Conservation (phyloP, 352 stramenopile genomes). For the Phytophthora hibernalis region DNA sequence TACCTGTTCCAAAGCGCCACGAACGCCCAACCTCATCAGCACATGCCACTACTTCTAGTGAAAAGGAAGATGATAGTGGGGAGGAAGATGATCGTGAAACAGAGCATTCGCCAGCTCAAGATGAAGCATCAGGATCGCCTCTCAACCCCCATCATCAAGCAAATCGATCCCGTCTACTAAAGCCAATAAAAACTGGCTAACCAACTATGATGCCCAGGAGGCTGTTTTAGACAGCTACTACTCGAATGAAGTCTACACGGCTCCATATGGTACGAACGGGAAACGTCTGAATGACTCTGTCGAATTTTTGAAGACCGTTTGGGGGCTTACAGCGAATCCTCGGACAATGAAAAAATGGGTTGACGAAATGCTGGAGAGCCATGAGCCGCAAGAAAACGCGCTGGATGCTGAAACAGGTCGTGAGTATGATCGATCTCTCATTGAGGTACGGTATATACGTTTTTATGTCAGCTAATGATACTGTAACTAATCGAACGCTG, state of each 20-base stretch:
- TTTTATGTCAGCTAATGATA: background rate
- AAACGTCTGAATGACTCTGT: background rate
- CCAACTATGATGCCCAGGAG: background rate
- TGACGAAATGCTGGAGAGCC: background rate
- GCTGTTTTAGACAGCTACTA: slow-evolving; percentile 2
- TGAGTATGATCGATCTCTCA: no score
- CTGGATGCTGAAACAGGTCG: no score
- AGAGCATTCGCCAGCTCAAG: no score
- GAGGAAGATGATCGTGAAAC: background rate
- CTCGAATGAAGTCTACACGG: background rate
- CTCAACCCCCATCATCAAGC: background rate
- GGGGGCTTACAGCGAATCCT: background rate
- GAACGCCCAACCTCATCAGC: background rate
- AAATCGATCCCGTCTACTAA: background rate
- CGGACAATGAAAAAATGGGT: slow-evolving; percentile 2
- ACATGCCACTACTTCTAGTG: background rate
- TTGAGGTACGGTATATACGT: no score
- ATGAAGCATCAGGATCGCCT: background rate
- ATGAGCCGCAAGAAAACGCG: background rate
- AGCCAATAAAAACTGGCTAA: slow-evolving; percentile 6
- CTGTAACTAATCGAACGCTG: background rate
- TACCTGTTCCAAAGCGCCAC: no score
- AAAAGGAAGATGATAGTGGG: no score
- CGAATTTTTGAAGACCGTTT: background rate
- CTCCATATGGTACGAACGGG: no score